Evolutionary conservation across 768 basidiomycete genomes (phyloP), one percentile per base, ranked within the genome.

Genomic region (Boletus sp.): DNA sequence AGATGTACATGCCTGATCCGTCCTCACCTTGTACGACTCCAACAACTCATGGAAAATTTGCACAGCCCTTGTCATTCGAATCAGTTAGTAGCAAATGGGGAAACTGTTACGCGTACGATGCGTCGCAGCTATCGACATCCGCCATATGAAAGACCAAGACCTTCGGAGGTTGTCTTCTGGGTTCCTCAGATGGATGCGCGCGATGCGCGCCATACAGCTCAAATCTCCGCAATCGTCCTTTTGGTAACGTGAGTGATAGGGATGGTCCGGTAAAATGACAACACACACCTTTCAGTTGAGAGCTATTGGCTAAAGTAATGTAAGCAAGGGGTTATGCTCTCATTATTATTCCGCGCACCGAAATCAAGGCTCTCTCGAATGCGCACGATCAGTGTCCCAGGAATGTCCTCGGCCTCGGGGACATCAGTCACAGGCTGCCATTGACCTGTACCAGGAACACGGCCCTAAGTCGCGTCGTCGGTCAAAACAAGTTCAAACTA

Each of bases 391-490:
- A 99, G 75, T 29, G 86, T 86, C 0, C 94, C 94, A 5, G 88
- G 80, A 15, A 86, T 77, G 59, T 84, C 86, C 74, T 97, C 93
- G 0, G 85, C 89, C 53, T 92, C 91, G 0, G 89, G 86, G 56
- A 90, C 87, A 68, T 97, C 94, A 47, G 89, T 89, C 40, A 99
- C 79, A 4, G 96, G 87, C 60, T 88, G 92, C 94, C 94, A 99
- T 53, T 84, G 75, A 56, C 92, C 84, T 0, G 94, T 96, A 3
- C 89, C 90, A 2, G 92, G 94, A 42, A 98, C 82, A 9, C 89
- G 83, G 9, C 95, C 95, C 89, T 92, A 53, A 8, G 24, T 46
- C 12, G 7, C 10, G n/a, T 33, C 45, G 3, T 7, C 9, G 1
- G 29, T 60, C 20, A 66, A n/a, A 28, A 50, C 15, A 29, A 17